Conservation (phyloP, 331 rosid genomes). For the Stylosanthes scabra region DNA sequence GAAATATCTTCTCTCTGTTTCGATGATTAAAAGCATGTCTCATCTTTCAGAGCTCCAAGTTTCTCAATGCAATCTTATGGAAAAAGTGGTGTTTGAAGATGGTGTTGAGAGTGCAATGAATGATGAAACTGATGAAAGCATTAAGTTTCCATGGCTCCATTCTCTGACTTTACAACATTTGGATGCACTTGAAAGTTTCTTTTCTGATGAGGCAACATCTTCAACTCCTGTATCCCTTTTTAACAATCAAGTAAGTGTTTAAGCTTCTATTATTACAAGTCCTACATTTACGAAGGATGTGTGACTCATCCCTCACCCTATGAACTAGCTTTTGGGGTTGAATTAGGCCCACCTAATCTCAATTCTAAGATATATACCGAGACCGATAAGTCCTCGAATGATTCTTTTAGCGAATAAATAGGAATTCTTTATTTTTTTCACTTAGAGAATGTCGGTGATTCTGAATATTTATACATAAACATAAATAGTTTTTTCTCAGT, state of each 20-base stretch:
- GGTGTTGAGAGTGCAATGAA: neutral
- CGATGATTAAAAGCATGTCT: neutral
- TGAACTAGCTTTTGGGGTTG: no score
- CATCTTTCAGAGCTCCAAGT: neutral
- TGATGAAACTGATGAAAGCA: neutral
- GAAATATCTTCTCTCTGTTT: neutral
- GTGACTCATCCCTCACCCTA: no score
- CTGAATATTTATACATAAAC: no score
- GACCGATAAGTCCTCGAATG: no score
- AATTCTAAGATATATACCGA: no score
- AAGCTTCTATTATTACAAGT: no score
- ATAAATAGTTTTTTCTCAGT: no score
- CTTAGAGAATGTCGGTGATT: no score
- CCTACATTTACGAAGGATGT: no score
- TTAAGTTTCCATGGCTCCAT: neutral
- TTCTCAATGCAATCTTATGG: slow-evolving; percentile 3
- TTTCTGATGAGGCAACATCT: neutral
- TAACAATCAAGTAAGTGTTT: neutral
- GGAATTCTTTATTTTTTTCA: no score
- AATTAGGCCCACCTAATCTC: no score
- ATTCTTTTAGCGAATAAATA: no score
- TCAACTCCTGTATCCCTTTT: neutral
- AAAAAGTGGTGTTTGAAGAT: neutral
- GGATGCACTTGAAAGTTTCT: neutral
- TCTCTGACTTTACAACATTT: neutral